These are phyloP conservation scores for Osmanthus fragrans DNA, from an alignment of 257 asterid species.

Conservation along the genomic window DNA sequence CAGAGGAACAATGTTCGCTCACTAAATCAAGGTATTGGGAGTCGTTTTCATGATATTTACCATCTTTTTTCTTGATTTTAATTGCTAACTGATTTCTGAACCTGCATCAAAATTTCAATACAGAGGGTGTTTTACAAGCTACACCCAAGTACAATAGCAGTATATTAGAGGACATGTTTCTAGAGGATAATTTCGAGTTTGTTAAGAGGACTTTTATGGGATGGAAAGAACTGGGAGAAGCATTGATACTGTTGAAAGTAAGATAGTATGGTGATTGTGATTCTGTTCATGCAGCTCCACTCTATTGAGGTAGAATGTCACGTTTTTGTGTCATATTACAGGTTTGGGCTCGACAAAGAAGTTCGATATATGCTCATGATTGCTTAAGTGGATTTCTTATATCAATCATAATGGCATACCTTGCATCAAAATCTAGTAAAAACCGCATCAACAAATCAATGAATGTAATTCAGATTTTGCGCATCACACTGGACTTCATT, in stretches of 20 bases:
- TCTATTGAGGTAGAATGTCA: constrained; percentile 20
- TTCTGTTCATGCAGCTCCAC: constrained; percentile 14
- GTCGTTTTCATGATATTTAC: neutral
- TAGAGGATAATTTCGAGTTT: constrained; percentile 75
- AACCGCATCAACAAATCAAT: constrained; percentile 65
- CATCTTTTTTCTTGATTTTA: neutral
- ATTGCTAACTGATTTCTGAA: constrained; percentile 17
- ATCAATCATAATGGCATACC: constrained; percentile 69
- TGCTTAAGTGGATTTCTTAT: constrained; percentile 84
- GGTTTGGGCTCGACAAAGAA: constrained; percentile 92
- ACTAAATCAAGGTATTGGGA: constrained; percentile 60
- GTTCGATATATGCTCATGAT: constrained; percentile 75
- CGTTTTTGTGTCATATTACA: constrained; percentile 34
- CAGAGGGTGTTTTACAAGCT: constrained; percentile 50
- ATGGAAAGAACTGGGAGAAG: constrained; percentile 77
- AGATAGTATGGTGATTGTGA: constrained; percentile 26
- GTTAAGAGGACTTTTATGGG: constrained; percentile 60
- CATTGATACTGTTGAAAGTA: constrained; percentile 83
- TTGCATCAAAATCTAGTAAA: constrained; percentile 68
- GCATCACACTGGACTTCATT: constrained; percentile 77
- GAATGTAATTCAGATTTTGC: constrained; percentile 83
- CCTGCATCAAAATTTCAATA: constrained; percentile 23
- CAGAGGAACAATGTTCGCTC: constrained; percentile 75
- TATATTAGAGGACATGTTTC: constrained; percentile 91
- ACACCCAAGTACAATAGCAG: constrained; percentile 86